Conservation (phyloP, 1,284 basidiomycete species). For the Wolfiporia cocos region DNA sequence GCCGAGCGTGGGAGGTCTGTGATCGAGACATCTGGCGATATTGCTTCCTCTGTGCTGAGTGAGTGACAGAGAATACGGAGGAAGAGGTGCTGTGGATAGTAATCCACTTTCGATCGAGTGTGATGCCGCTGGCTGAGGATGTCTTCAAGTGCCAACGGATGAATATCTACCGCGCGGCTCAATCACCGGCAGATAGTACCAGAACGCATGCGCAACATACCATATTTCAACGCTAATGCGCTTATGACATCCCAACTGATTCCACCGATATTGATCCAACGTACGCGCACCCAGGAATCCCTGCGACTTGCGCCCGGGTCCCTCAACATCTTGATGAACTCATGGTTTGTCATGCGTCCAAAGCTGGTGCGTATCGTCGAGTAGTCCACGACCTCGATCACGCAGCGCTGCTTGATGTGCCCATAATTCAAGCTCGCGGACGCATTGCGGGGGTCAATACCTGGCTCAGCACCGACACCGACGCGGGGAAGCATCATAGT, state of each 20-base stretch:
- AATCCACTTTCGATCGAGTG: slow-evolving; percentile 63
- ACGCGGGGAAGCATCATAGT: slow-evolving; percentile 32
- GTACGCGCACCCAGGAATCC: slow-evolving; percentile 52
- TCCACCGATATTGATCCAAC: slow-evolving; percentile 70
- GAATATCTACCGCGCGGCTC: slow-evolving; percentile 42
- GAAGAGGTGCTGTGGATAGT: slow-evolving; percentile 62
- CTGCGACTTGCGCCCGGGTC: slow-evolving; percentile 32
- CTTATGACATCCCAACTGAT: slow-evolving; percentile 70
- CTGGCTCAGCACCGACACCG: slow-evolving; percentile 54
- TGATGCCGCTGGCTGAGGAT: slow-evolving; percentile 50
- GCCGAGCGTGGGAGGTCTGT: slow-evolving; percentile 34
- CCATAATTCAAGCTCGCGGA: slow-evolving; percentile 45
- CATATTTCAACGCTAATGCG: slow-evolving; percentile 54
- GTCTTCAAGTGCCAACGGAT: slow-evolving; percentile 67
- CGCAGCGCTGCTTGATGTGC: slow-evolving; percentile 48
- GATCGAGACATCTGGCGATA: slow-evolving; percentile 15
- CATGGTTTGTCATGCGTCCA: slow-evolving; percentile 46
- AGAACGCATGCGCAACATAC: slow-evolving; percentile 25
- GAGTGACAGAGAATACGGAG: slow-evolving; percentile 59
- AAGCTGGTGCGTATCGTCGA: slow-evolving; percentile 45
- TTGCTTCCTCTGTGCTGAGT: slow-evolving; percentile 28
- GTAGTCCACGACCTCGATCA: slow-evolving; percentile 60
- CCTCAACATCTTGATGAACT: slow-evolving; percentile 46
- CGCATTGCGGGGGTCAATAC: slow-evolving; percentile 49
- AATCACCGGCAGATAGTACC: slow-evolving; percentile 1